phyloP scores from a whole-genome alignment of 768 basidiomycete genomes.

The Chalciporus piperatus region DNA sequence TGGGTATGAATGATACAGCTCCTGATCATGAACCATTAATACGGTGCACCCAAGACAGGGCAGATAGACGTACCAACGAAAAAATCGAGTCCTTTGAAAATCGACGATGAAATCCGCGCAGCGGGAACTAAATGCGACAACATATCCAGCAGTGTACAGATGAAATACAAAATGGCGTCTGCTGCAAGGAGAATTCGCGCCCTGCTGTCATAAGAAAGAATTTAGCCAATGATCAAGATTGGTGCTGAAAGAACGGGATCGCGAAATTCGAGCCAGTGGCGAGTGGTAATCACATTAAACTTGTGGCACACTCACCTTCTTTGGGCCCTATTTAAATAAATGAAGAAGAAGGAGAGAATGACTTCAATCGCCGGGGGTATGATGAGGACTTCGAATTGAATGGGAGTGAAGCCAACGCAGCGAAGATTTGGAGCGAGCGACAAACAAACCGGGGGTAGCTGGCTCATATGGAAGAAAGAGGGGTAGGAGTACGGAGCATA shows the following conservation, averaged over 20 bases:
- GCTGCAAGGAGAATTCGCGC: constrained; percentile 55
- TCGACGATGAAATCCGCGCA: constrained; percentile 41
- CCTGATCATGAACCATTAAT: constrained; percentile 26
- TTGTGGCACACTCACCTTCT: constrained; percentile 43
- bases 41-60: not conserved
- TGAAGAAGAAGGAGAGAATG: constrained; percentile 52
- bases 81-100: constrained; percentile 56
- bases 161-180: constrained; percentile 62
- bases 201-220: constrained; percentile 32
- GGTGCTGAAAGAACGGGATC: not conserved
- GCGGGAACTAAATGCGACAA: constrained; percentile 55
- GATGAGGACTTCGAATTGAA: constrained; percentile 50
- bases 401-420: constrained; percentile 50
- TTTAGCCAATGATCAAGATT: not conserved
- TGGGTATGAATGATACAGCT: constrained; percentile 59
- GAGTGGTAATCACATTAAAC: not conserved
- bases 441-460: constrained; percentile 60
- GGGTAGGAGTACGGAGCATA: constrained; percentile 32
- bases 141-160: constrained; percentile 58
- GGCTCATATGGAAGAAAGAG: constrained; percentile 19
- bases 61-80: constrained; percentile 50
- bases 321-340: constrained; percentile 46
- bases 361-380: constrained; percentile 65
- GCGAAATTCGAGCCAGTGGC: too few relatives aligned
- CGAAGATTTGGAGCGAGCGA: constrained; percentile 71